phyloP scores from a whole-genome alignment of 805 yeast species.

The Myxozyma sirexii region DNA sequence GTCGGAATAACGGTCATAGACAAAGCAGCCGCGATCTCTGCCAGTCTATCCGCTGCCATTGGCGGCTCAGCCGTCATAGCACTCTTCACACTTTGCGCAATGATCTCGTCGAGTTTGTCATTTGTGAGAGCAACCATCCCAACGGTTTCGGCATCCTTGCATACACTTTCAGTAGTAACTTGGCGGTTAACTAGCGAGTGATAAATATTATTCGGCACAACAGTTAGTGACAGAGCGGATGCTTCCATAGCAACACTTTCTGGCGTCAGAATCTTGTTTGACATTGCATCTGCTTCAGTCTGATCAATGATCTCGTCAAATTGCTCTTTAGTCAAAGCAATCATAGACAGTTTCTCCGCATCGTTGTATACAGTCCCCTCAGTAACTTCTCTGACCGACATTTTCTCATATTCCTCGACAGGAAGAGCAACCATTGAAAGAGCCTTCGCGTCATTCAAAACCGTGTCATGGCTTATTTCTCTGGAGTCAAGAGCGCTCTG shows the following conservation, averaged over 20 bases:
- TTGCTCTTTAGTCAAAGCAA: constrained; percentile 36
- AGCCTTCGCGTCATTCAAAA: constrained; percentile 8
- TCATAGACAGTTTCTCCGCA: constrained; percentile 30
- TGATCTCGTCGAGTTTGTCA: constrained; percentile 33
- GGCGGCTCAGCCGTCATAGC: background rate
- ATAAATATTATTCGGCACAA: constrained; percentile 11
- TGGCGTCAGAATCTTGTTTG: constrained; percentile 7
- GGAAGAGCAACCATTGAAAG: constrained; percentile 24
- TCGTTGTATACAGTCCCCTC: constrained; percentile 10
- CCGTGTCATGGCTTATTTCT: constrained; percentile 4
- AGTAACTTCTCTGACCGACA: constrained; percentile 1
- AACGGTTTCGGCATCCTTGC: constrained; percentile 28
- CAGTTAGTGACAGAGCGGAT: constrained; percentile 11
- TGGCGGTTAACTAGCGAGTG: constrained; percentile 2
- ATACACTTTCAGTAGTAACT: constrained; percentile 13
- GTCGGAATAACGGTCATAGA: constrained; percentile 17
- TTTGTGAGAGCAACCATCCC: constrained; percentile 35
- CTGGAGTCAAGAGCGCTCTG: background rate
- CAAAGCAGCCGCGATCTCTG: constrained; percentile 3
- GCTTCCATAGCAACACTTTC: constrained; percentile 18
- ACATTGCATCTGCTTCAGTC: constrained; percentile 9
- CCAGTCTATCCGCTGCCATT: background rate
- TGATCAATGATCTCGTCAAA: constrained; percentile 28
- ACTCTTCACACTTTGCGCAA: background rate
- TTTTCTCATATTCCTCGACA: background rate